Base-by-base conservation (phyloP, 1,284 basidiomycete species). In the Tylopilus orsonianus region DNA sequence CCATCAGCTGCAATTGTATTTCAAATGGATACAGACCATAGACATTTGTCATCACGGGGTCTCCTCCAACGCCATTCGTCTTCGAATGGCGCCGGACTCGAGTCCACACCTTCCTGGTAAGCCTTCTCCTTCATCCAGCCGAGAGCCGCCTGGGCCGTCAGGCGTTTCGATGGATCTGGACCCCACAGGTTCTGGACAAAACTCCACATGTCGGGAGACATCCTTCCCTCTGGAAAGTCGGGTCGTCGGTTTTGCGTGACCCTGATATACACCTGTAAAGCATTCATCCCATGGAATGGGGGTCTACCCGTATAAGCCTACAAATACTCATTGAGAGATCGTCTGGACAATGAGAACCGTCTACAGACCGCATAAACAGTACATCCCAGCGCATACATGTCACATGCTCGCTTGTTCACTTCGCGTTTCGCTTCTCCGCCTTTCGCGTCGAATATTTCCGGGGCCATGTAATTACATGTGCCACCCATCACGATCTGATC, bases 351-450 rank as follows among this genome's bases (percentile, higher is more conserved):
- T 8, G 23, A 30, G 18, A 32, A 1, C 16, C 3, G n/a, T 23
- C 22, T 4, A 46, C 64, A 23, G 41, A 66, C 61, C 41, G 47
- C 58, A 7, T 61, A 63, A 27, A 65, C 55, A 4, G 62, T 64
- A 33, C 62, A 63, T n/a, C 64, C 61, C 12, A 64, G 29, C 2
- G 64, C 62, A 44, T 65, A 66, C 52, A 64, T 63, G 20, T 66
- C 64, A 19, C 52, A 58, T 12, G 29, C 43, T 42, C 62, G 64
- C 29, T 56, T 63, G 50, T 63, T 66, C 37, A 62, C 40, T 8
- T 33, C 23, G 20, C 43, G 46, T 40, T 23, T 56, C 2, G 44
- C 39, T 32, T 58, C 41, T 8, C 40, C 4, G 14, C 5, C 12
- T 8, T 14, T 0, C 14, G 63, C 56, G 0, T 23, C 8, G 4